Evolutionary conservation across 2,329 filamentous ascomycete genomes (phyloP).

Genomic region (Fusarium hostae): DNA sequence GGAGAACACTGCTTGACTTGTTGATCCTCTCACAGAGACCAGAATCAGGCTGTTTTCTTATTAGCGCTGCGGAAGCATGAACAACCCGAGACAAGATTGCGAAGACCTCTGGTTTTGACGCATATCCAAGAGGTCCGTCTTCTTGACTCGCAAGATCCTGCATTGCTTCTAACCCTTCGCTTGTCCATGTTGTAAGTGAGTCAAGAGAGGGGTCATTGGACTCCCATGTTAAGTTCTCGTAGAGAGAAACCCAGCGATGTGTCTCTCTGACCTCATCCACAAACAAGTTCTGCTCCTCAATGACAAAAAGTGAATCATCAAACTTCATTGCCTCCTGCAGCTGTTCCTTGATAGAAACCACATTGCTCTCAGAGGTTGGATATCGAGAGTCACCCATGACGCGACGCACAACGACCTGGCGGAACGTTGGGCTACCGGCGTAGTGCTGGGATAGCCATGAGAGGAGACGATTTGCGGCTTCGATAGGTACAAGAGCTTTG

Average conservation of each 20-base stretch:
- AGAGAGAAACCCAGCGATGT: conserved; percentile 70
- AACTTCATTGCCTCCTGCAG: conserved; percentile 60
- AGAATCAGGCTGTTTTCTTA: conserved; percentile 26
- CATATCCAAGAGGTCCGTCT: conserved; percentile 79
- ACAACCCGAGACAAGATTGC: conserved; percentile 64
- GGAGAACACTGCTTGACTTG: conserved; percentile 6
- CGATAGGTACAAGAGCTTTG: conserved; percentile 57
- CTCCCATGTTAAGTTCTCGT: conserved; percentile 49
- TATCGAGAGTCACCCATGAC: conserved; percentile 49
- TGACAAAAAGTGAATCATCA: conserved; percentile 79
- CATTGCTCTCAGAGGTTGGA: conserved; percentile 12
- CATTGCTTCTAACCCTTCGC: conserved; percentile 60
- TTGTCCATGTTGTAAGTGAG: conserved; percentile 59
- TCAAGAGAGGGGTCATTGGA: conserved; percentile 38
- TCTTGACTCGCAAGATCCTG: conserved; percentile 47
- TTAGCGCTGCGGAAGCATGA: conserved; percentile 52
- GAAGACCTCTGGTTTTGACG: conserved; percentile 75
- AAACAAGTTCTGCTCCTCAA: conserved; percentile 96
- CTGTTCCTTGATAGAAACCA: conserved; percentile 50
- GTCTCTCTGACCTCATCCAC: conserved; percentile 83
- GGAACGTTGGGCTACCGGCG: conserved; percentile 51
- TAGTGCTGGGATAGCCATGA: conserved; percentile 55
- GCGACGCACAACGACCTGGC: conserved; percentile 54
- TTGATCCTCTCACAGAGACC: conserved; percentile 21
- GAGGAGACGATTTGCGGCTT: conserved; percentile 59